These are phyloP conservation scores for Datura wrightii DNA, from an alignment of 257 asterid genomes.

Conservation along the genomic window DNA sequence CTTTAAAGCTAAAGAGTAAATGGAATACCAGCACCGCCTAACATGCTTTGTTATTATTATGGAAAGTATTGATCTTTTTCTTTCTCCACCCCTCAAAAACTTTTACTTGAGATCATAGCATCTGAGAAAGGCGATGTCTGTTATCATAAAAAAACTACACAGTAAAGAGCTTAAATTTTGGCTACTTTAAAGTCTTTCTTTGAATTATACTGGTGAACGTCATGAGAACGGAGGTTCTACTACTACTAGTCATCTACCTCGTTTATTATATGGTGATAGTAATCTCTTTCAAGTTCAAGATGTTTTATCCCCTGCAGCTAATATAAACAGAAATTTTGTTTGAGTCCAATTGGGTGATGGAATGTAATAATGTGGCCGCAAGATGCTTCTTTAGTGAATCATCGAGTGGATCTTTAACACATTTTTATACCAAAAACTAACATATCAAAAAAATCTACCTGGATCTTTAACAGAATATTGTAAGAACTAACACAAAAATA, in stretches of 20 bases:
- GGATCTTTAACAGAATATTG: neutral
- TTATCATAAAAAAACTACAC: neutral
- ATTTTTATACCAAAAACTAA: neutral
- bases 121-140: neutral
- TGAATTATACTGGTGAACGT: neutral
- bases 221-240: neutral
- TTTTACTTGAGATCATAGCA: neutral
- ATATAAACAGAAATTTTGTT: neutral
- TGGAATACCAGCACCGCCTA: neutral
- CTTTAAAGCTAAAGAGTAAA: slow-evolving; percentile 3
- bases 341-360: neutral
- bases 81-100: neutral
- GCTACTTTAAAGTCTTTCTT: neutral
- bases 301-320: neutral
- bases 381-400: neutral
- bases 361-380: neutral
- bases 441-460: neutral
- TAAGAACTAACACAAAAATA: neutral
- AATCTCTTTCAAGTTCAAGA: neutral
- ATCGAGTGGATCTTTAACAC: neutral
- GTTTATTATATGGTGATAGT: neutral
- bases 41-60: neutral
- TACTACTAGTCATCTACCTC: neutral
- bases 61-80: neutral
- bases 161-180: neutral